phyloP scores from a whole-genome alignment of 202 grass and related monocot species.

The Cymbopogon flexuosus region DNA sequence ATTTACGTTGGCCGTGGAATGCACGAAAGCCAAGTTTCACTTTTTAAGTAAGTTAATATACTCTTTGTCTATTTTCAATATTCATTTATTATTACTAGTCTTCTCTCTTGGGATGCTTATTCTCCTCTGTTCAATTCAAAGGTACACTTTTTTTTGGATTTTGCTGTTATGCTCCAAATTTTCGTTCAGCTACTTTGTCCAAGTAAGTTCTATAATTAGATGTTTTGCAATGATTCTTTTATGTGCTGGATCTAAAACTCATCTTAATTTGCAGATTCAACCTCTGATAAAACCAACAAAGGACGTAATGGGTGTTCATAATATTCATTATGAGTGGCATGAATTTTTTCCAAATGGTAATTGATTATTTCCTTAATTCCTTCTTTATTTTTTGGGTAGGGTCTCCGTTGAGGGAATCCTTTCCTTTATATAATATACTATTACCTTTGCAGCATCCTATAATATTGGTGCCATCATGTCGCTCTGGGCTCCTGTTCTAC shows the following conservation, averaged over 20 bases:
- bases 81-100: background rate
- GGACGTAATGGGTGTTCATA: slow-evolving; percentile 79
- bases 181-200: slow-evolving; percentile 85
- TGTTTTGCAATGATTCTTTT: slow-evolving; percentile 22
- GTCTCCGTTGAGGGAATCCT: slow-evolving; percentile 5
- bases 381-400: background rate
- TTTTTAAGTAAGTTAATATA: slow-evolving; percentile 77
- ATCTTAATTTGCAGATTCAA: slow-evolving; percentile 69
- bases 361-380: background rate
- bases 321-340: slow-evolving; percentile 86
- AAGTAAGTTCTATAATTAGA: slow-evolving; percentile 52
- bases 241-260: slow-evolving; percentile 19
- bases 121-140: slow-evolving; percentile 48
- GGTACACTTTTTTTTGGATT: slow-evolving; percentile 89
- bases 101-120: slow-evolving; percentile 14
- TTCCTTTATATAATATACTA: slow-evolving; percentile 18
- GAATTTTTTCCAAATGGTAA: slow-evolving; percentile 97
- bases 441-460: slow-evolving; percentile 55
- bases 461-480: slow-evolving; percentile 77
- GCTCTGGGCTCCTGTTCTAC: slow-evolving; percentile 79
- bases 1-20: slow-evolving; percentile 98
- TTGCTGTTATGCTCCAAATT: slow-evolving; percentile 78
- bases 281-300: slow-evolving; percentile 89
- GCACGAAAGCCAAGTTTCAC: slow-evolving; percentile 79
- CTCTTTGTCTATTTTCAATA: background rate